These are phyloP conservation scores for Suhomyces sp. DNA, from an alignment of 805 yeast species.

Conservation along the genomic window DNA sequence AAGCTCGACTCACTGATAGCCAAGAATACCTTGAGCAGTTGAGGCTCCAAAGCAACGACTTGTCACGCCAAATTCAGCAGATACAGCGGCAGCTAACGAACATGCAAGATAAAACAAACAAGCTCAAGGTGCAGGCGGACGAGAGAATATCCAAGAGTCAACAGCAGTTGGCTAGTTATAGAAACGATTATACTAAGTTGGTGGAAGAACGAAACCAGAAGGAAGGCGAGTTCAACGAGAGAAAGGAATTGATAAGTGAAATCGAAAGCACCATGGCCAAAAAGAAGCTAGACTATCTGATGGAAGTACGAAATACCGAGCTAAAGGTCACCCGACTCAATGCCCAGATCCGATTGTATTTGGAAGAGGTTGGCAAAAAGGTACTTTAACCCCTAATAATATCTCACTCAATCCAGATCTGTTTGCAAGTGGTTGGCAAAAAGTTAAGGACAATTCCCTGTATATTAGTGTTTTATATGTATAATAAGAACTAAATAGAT, in stretches of 20 bases:
- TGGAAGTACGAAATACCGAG: constrained; percentile 52
- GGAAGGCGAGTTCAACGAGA: constrained; percentile 48
- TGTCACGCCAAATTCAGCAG: constrained; percentile 44
- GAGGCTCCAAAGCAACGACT: constrained; percentile 36
- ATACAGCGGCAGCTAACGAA: constrained; percentile 48
- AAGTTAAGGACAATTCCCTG: neutral
- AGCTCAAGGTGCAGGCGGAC: constrained; percentile 42
- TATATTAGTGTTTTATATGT: constrained; percentile 12
- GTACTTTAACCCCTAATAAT: constrained; percentile 4
- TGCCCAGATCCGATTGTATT: constrained; percentile 52
- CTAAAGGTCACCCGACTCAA: constrained; percentile 54
- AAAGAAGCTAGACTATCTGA: constrained; percentile 43
- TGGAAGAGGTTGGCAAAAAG: constrained; percentile 48
- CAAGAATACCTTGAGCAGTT: constrained; percentile 42
- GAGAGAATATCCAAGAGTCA: constrained; percentile 44
- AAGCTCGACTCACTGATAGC: constrained; percentile 33
- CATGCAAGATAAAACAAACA: constrained; percentile 46
- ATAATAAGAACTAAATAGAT: neutral
- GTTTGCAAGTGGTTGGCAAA: neutral
- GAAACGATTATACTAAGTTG: constrained; percentile 46
- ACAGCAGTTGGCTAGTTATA: constrained; percentile 42
- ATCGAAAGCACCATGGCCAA: constrained; percentile 41
- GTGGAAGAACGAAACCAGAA: constrained; percentile 47
- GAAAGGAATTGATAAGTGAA: constrained; percentile 45
- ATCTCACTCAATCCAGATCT: neutral